These are phyloP conservation scores for Paxillus involutus DNA, from an alignment of 768 basidiomycete species.

Conservation along the genomic window DNA sequence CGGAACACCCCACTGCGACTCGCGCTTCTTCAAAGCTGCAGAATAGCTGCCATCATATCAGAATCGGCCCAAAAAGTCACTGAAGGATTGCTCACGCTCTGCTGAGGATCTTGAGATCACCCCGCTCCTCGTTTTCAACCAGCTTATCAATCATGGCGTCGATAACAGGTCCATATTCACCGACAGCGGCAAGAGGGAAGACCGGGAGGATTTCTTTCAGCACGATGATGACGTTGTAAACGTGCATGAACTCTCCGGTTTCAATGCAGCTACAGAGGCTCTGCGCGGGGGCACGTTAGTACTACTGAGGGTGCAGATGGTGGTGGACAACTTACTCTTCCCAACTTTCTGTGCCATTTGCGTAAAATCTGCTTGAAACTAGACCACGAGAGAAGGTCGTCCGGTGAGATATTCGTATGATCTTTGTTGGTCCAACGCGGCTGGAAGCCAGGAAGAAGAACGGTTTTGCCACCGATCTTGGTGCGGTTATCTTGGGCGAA, in stretches of 20 bases:
- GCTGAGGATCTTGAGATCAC: slow-evolving; percentile 80
- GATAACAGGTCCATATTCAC: slow-evolving; percentile 53
- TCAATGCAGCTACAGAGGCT: slow-evolving; percentile 79
- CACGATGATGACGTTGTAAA: slow-evolving; percentile 95
- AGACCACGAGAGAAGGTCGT: slow-evolving; percentile 66
- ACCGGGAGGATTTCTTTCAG: slow-evolving; percentile 88
- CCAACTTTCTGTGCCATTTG: slow-evolving; percentile 85
- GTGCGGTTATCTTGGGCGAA: slow-evolving; percentile 73
- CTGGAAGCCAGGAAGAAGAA: slow-evolving; percentile 71
- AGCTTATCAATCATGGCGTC: slow-evolving; percentile 64
- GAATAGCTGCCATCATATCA: slow-evolving; percentile 51
- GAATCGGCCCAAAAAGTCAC: neutral
- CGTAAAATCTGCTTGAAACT: slow-evolving; percentile 67
- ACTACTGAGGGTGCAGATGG: neutral
- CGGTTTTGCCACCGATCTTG: slow-evolving; percentile 57
- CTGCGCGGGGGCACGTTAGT: slow-evolving; percentile 37
- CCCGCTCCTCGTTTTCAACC: slow-evolving; percentile 73
- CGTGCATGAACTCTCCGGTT: slow-evolving; percentile 93
- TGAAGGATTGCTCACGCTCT: slow-evolving; percentile 54
- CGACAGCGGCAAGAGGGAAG: slow-evolving; percentile 73
- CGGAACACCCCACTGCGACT: slow-evolving; percentile 50
- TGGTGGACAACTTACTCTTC: slow-evolving; percentile 49
- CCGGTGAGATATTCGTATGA: slow-evolving; percentile 35
- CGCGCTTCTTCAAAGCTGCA: slow-evolving; percentile 73
- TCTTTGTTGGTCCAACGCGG: slow-evolving; percentile 49